These are phyloP conservation scores for Jaltomata sinuosa DNA, from an alignment of 257 asterid genomes.

Conservation along the genomic window DNA sequence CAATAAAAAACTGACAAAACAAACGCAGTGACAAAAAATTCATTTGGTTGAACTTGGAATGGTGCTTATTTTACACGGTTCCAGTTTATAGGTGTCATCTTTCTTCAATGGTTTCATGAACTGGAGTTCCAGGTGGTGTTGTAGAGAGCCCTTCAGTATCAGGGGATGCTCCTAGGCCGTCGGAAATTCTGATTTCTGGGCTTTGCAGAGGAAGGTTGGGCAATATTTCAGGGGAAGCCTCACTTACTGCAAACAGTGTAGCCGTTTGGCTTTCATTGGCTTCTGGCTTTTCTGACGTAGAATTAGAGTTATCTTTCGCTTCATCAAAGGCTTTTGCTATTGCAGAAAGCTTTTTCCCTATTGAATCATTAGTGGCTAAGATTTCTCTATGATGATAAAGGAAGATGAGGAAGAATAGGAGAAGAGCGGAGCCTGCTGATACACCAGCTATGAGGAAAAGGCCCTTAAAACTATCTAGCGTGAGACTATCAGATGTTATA, in stretches of 20 bases:
- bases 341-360: too few species aligned
- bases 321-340: conserved; percentile 20
- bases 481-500: conserved; percentile 3
- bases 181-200: conserved; percentile 10
- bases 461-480: conserved; percentile 25
- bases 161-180: not conserved
- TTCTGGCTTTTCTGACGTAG: conserved; percentile 1
- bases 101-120: not conserved
- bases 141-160: conserved; percentile 20
- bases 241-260: not conserved
- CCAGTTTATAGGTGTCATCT: not conserved
- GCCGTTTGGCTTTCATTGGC: not conserved
- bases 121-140: conserved; percentile 18
- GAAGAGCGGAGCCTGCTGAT: conserved; percentile 23
- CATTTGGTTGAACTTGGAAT: not conserved
- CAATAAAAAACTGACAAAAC: not conserved
- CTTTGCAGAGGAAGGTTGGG: not conserved
- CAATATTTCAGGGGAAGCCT: not conserved
- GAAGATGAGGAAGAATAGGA: conserved; percentile 23
- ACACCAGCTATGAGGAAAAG: conserved; percentile 25
- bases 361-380: conserved; percentile 7
- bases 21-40: not conserved
- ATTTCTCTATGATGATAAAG: conserved; percentile 18
- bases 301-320: conserved; percentile 2
- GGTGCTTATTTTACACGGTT: not conserved